phyloP scores from a whole-genome alignment of 176 grass and related monocot genomes.

The Aegilops sharonensis region DNA sequence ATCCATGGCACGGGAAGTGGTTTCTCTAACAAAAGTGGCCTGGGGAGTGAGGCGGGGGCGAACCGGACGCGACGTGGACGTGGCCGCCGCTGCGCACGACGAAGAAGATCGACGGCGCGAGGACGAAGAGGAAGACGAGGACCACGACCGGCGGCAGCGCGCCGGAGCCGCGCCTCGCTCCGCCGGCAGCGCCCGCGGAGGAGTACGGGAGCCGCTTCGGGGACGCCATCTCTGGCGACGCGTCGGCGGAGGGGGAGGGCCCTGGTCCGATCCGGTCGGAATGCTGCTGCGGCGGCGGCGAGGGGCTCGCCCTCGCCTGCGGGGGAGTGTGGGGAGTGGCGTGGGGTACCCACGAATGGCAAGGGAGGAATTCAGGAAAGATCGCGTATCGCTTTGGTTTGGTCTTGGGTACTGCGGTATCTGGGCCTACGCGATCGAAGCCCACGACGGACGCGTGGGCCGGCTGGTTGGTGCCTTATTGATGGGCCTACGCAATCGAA shows the following conservation, averaged over 20 bases:
- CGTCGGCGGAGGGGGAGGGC: neutral
- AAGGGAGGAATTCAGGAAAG: neutral
- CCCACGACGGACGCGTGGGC: too few species aligned
- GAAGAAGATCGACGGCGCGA: constrained; percentile 61
- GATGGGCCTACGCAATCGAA: too few species aligned
- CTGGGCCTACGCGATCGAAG: too few species aligned
- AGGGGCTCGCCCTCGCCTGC: constrained; percentile 1
- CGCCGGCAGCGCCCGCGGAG: constrained; percentile 5
- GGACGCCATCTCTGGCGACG: constrained; percentile 38
- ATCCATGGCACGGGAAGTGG: neutral
- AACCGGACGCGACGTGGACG: constrained; percentile 51
- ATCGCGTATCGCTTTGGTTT: too few species aligned
- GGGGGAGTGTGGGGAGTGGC: constrained; percentile 3
- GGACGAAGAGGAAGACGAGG: constrained; percentile 65
- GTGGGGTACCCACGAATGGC: constrained; percentile 6
- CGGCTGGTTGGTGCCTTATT: too few species aligned
- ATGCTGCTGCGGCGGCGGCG: neutral
- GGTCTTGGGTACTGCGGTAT: too few species aligned
- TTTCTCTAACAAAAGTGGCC: neutral
- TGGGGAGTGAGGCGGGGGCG: neutral
- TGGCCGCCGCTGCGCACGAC: constrained; percentile 43
- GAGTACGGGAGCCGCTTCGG: constrained; percentile 54
- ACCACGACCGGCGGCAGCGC: constrained; percentile 47
- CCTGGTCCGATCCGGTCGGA: constrained; percentile 8
- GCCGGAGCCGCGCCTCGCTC: constrained; percentile 48